Percentiles rank a stretch among this genome's conserved stretches.
Evolutionary conservation across 192 early-diverging fungal species (phyloP).

Genomic region (Backusella tarrabulga): DNA sequence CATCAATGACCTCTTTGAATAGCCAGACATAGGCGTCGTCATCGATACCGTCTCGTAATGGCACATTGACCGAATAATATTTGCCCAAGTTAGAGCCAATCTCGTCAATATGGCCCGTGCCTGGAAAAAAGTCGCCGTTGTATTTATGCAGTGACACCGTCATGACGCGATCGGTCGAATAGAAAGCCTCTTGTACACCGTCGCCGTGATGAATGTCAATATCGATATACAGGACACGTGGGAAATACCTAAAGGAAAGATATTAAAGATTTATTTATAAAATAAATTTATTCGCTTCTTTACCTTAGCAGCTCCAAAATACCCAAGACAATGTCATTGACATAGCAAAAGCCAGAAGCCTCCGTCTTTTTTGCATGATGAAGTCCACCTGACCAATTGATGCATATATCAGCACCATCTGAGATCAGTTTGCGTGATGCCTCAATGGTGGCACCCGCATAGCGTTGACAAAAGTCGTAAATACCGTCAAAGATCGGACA

Average conservation of each 20-base stretch:
- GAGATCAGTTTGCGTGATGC: conserved; percentile 82
- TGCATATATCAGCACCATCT: conserved; percentile 84
- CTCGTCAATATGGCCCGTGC: conserved; percentile 79
- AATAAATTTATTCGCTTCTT: background rate
- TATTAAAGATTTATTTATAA: background rate
- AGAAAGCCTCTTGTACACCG: conserved; percentile 97
- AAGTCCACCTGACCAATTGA: conserved; percentile 98
- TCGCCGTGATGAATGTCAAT: conserved; percentile 98
- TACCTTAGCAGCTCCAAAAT: conserved; percentile 84
- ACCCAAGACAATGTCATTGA: conserved; percentile 96
- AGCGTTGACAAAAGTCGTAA: conserved; percentile 92
- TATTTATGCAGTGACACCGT: conserved; percentile 97
- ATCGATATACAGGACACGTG: conserved; percentile 92
- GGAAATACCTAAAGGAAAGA: conserved; percentile 50
- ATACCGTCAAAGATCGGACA: conserved; percentile 97
- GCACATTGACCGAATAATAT: conserved; percentile 88
- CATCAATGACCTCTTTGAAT: conserved; percentile 71
- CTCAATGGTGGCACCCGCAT: conserved; percentile 92
- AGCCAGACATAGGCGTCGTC: conserved; percentile 81
- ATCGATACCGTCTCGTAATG: conserved; percentile 83
- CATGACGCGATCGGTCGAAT: conserved; percentile 88
- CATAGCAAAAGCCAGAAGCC: conserved; percentile 97
- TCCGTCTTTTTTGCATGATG: conserved; percentile 89
- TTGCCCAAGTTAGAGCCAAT: conserved; percentile 79
- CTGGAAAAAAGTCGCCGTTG: conserved; percentile 90